Evolutionary conservation across 805 yeast species (phyloP), one percentile per base, ranked within the genome.

Genomic region (Hanseniaspora meyeri): DNA sequence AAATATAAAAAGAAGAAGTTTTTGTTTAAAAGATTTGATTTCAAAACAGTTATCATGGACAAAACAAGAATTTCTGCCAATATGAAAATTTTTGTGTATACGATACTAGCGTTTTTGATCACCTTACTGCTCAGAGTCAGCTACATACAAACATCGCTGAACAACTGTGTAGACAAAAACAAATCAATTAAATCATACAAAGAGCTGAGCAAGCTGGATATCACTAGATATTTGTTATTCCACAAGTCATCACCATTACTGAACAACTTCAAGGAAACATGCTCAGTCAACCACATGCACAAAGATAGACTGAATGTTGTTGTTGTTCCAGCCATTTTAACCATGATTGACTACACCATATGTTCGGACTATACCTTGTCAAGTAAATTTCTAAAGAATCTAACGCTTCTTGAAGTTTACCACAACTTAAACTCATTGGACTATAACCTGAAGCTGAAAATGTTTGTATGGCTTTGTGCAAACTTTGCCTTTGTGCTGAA

Each of bases 311-410:
- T 53, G 10, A 53, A 53, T 37, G 37, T 53, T 19, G 57, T 46
- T 9, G 43, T 53, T 16, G n/a, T 53, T 19, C 57, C 57, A 19
- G 57, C 57, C 4, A 17, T 46, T 32, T 39, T 53, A 20, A 39
- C 51, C 1, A 32, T 42, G 27, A n/a, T 46, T 7, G 57, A 53
- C 20, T 53, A 53, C n/a, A 53, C 57, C 34, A 20, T 53, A 14
- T 53, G 57, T 24, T 24, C 42, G 14, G 20, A 45, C 14, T 46
- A 46, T n/a, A 39, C 36, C 4, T 5, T 40, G 4, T 19, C 43
- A n/a, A 46, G 47, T 32, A 53, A 31, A n/a, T 53, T 53, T 32
- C 16, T 53, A 16, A 53, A 46, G 19, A 53, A 53, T 31, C 29
- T 53, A 6, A 31, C 43, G 8, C 29, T 53, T 5, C 29, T 53